Base-by-base conservation (phyloP, 331 rosid genomes). In the Ulmus americana region DNA sequence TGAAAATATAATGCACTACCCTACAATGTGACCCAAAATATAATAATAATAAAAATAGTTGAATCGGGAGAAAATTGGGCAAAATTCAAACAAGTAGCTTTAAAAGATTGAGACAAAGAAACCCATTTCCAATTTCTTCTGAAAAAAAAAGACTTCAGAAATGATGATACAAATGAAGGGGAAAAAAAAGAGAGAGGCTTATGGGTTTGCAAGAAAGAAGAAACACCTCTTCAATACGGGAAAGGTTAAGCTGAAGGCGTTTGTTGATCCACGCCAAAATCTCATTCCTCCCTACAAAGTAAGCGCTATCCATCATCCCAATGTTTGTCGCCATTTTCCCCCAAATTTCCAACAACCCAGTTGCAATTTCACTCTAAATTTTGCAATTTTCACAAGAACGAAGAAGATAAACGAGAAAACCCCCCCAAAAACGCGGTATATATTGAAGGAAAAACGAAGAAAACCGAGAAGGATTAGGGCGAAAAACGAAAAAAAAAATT, bases 241-340 rank as follows among this genome's bases (percentile, higher is more conserved):
- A 82, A 76, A 91, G 97, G 75, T 76, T 83, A 54, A 91, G 92
- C 73, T 91, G 97, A 40, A 91, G 96, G 46, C 87, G 78, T 64
- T 78, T 84, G 82, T 91, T 91, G 83, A 91, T 88, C 97, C 97
- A 91, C 22, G 82, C 83, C 77, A 91, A 74, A 77, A 91, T 88
- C 86, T 88, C 96, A 68, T 88, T 91, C 80, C 97, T 83, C 55
- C 97, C 96, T 55, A 91, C 97, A 80, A 91, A 91, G 72, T 91
- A 91, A 5, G 87, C 97, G 59, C 90, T 83, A 66, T 91, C 97
- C 97, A 91, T 91, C 74, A 86, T 91, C 10, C 97, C 97, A 18
- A 91, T 91, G 70, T 73, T 88, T 28, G 92, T 76, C 69, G 96
- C 90, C 97, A 91, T 91, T 76, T 73, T 46, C 60, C 47, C 28